Evolutionary conservation across 176 grass and related monocot genomes (phyloP).

Genomic region (Puya raimondii): DNA sequence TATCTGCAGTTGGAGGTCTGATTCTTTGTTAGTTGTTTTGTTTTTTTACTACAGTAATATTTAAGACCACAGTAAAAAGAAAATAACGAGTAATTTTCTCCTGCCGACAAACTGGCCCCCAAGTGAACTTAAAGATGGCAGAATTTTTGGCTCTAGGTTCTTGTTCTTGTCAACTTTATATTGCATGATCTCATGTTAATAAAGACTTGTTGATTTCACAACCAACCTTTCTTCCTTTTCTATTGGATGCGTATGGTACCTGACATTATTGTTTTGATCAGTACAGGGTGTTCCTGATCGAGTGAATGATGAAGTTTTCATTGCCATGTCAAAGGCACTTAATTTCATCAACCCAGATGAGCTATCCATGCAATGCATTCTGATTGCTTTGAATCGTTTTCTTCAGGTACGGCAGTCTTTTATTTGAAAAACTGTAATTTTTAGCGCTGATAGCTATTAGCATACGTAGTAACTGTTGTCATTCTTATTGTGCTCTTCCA

Average conservation of each 20-base stretch:
- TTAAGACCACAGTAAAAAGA: too few species aligned
- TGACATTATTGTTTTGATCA: slow-evolving; percentile 55
- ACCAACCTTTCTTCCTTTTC: slow-evolving; percentile 1
- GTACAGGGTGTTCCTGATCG: slow-evolving; percentile 85
- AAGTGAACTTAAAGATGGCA: background rate
- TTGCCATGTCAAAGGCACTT: slow-evolving; percentile 96
- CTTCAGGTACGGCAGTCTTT: slow-evolving; percentile 59
- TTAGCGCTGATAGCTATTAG: too few species aligned
- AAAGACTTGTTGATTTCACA: background rate
- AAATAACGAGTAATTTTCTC: too few species aligned
- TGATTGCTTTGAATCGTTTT: slow-evolving; percentile 93
- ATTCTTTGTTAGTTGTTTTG: too few species aligned
- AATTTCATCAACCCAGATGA: slow-evolving; percentile 99
- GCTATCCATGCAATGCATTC: slow-evolving; percentile 98
- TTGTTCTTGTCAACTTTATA: background rate
- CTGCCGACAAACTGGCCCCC: too few species aligned
- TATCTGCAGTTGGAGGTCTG: too few species aligned
- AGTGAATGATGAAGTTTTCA: slow-evolving; percentile 89
- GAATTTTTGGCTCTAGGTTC: background rate
- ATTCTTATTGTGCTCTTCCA: too few species aligned
- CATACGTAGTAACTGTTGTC: too few species aligned
- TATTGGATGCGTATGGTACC: slow-evolving; percentile 4
- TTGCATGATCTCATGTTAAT: background rate
- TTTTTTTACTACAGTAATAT: too few species aligned
- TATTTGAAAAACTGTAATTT: background rate